Conservation (phyloP, 2,329 filamentous ascomycete genomes). For the Microcyclosporella mali region DNA sequence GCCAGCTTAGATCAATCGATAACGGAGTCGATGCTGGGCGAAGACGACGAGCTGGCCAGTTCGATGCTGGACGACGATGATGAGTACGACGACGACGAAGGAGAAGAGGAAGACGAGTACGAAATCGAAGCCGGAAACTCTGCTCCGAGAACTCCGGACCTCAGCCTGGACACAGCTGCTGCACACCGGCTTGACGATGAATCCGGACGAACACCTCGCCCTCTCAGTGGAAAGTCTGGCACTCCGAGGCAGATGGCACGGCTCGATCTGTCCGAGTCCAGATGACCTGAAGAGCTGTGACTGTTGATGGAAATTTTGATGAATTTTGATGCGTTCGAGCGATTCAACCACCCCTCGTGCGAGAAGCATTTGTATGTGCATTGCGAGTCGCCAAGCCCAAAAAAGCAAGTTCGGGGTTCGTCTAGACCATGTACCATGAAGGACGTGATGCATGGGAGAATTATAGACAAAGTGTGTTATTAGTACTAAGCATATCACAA, state of each 20-base stretch:
- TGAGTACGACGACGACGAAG: constrained; percentile 29
- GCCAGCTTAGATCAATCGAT: constrained; percentile 19
- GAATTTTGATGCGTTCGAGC: neutral
- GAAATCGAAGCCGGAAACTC: constrained; percentile 11
- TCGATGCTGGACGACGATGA: constrained; percentile 16
- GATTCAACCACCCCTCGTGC: neutral
- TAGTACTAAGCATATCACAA: too few relatives aligned
- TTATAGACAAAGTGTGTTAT: too few relatives aligned
- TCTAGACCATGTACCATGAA: too few relatives aligned
- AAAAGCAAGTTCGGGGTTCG: too few relatives aligned
- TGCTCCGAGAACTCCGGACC: constrained; percentile 11
- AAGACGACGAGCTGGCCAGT: constrained; percentile 14
- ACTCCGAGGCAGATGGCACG: neutral
- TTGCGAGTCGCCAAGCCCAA: too few relatives aligned
- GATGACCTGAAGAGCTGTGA: neutral
- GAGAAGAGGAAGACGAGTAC: constrained; percentile 11
- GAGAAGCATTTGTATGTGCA: too few relatives aligned
- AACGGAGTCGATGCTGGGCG: constrained; percentile 10
- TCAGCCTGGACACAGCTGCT: neutral
- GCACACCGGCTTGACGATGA: neutral
- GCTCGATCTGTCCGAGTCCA: neutral
- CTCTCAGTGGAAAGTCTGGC: neutral
- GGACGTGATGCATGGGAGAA: too few relatives aligned
- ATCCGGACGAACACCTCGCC: neutral
- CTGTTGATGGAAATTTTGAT: neutral